These are phyloP conservation scores for Candida railenensis DNA, from an alignment of 805 yeast genomes.

Conservation along the genomic window DNA sequence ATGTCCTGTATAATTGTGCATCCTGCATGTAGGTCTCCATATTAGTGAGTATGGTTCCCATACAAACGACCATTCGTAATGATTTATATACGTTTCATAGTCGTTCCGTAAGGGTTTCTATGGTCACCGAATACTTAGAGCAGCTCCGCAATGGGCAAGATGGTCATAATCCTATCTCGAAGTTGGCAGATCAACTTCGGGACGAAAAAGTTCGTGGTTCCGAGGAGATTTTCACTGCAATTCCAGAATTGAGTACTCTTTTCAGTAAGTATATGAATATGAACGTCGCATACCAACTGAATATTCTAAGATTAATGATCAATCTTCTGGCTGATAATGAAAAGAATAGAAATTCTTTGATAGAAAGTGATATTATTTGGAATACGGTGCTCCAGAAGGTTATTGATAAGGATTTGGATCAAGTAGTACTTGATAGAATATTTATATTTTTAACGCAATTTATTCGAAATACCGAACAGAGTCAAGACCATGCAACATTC, in stretches of 20 bases:
- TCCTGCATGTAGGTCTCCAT: neutral
- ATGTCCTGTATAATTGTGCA: too few species aligned
- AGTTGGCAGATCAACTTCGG: neutral
- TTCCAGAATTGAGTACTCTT: neutral
- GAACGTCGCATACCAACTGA: constrained; percentile 2
- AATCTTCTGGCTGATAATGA: constrained; percentile 37
- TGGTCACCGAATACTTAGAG: neutral
- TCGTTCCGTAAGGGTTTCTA: too few species aligned
- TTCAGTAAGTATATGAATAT: neutral
- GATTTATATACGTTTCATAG: too few species aligned
- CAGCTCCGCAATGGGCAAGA: neutral
- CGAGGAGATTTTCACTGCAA: neutral
- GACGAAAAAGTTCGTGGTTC: neutral
- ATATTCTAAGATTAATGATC: constrained; percentile 28
- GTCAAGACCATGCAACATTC: constrained; percentile 12
- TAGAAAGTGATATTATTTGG: constrained; percentile 19
- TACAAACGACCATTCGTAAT: too few species aligned
- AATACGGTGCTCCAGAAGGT: constrained; percentile 1
- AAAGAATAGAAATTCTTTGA: neutral
- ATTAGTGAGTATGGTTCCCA: too few species aligned
- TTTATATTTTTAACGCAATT: constrained; percentile 32
- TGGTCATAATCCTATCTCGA: neutral
- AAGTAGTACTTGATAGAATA: constrained; percentile 10
- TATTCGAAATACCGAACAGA: constrained; percentile 22
- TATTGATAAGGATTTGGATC: constrained; percentile 5